Evolutionary conservation across 2,329 filamentous ascomycete genomes (phyloP).

Genomic region (Penicillium sp.): DNA sequence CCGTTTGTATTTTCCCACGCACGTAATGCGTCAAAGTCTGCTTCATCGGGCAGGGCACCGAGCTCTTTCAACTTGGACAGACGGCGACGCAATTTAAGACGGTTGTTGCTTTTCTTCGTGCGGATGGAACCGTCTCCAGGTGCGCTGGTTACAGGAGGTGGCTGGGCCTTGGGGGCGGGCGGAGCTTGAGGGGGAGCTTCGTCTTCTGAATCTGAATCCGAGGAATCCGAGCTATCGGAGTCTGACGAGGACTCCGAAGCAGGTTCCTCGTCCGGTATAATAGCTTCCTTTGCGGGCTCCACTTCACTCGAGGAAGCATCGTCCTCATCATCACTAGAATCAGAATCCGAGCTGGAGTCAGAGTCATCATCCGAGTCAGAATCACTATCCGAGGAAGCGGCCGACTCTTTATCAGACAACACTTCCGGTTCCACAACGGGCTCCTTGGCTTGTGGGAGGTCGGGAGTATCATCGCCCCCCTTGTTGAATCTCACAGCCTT

Average conservation of each 20-base stretch:
- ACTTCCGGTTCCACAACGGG: constrained; percentile 4
- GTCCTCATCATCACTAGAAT: background rate
- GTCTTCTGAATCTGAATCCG: constrained; percentile 29
- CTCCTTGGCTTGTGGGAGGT: constrained; percentile 10
- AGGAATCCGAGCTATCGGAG: constrained; percentile 41
- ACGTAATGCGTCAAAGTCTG: constrained; percentile 53
- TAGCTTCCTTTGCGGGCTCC: constrained; percentile 8
- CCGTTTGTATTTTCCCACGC: constrained; percentile 35
- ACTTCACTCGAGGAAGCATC: constrained; percentile 20
- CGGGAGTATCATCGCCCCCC: constrained; percentile 12
- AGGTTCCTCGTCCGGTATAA: constrained; percentile 13
- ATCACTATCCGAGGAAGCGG: constrained; percentile 18
- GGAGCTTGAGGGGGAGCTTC: constrained; percentile 7
- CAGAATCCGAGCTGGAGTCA: constrained; percentile 10
- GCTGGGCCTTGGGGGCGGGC: constrained; percentile 9
- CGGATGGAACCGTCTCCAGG: constrained; percentile 52
- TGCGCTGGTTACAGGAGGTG: constrained; percentile 29
- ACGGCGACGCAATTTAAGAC: constrained; percentile 52
- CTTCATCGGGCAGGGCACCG: constrained; percentile 54
- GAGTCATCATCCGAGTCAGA: constrained; percentile 28
- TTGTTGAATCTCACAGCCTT: constrained; percentile 39
- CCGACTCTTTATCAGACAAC: constrained; percentile 15
- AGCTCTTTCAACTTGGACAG: constrained; percentile 55
- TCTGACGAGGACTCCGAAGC: constrained; percentile 18
- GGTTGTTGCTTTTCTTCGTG: constrained; percentile 59